Base-by-base conservation (phyloP, 352 stramenopile genomes). In the Pythium chondricola region DNA sequence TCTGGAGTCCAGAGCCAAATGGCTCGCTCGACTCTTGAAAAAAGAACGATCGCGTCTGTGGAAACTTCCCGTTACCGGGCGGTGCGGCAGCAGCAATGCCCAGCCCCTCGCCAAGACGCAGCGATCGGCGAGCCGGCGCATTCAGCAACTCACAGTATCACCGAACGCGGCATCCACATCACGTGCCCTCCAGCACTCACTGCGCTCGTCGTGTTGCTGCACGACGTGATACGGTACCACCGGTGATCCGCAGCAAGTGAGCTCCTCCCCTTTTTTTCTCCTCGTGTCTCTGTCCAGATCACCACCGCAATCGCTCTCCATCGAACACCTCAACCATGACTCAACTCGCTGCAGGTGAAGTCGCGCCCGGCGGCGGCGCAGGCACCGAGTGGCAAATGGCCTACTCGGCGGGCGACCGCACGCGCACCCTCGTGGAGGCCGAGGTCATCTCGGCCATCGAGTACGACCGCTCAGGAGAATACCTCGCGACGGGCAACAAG, bases 371-470 rank as follows among this genome's bases (percentile, higher is more conserved):
- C 30, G 43, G 63, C 56, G 18, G 58, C 39, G 16, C 38, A 39
- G 45, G 52, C 26, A 66, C 63, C 36, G 61, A 78, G n/a, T 89
- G 77, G 77, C 60, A 66, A 7, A 43, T 76, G 38, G 61, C 63
- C 37, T 89, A 75, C 56, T 69, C 64, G 4, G 55, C 61, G 0
- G 74, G 74, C 4, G 74, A 86, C 30, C 71, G 70, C 46, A 49
- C 68, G 7, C 72, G 71, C 21, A 71, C 66, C n/a, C 74, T 83
- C 42, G 77, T 87, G n/a, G 77, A 89, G 67, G 93, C 88, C 31
- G 94, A 98, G 39, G 88, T 97, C 40, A 90, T 98, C 54, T 97
- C 93, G 21, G 87, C 92, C 5, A 93, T 98, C 36, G 87, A 97
- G 55, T 98, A 97, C 60, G 88, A 98, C 53, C 68, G 68, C 17